Conservation (phyloP, 1,139 yeast species). For the Torulaspora pretoriensis region DNA sequence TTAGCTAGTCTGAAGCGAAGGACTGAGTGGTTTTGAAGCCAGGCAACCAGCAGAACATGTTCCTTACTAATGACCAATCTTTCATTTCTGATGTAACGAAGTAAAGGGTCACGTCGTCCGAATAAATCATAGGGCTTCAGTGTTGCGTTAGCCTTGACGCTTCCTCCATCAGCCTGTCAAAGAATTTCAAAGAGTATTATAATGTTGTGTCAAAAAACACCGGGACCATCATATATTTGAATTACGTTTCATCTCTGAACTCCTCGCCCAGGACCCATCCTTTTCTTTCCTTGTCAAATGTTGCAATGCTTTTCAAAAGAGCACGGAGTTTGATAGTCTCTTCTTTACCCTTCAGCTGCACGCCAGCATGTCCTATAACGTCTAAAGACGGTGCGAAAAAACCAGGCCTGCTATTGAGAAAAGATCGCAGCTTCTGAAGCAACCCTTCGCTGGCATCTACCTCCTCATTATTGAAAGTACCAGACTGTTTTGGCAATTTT, state of each 20-base stretch:
- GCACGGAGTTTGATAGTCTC: constrained; percentile 64
- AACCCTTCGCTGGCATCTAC: constrained; percentile 36
- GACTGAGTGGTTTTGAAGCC: too few relatives aligned
- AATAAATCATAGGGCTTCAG: too few relatives aligned
- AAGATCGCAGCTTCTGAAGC: constrained; percentile 39
- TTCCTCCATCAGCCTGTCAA: too few relatives aligned
- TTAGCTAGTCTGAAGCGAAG: too few relatives aligned
- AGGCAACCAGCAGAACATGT: too few relatives aligned
- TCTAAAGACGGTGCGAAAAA: constrained; percentile 54
- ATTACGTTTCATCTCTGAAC: constrained; percentile 12
- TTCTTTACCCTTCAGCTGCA: constrained; percentile 47
- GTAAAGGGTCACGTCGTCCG: too few relatives aligned
- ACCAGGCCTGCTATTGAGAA: constrained; percentile 39
- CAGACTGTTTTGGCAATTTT: constrained; percentile 2
- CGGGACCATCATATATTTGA: neutral
- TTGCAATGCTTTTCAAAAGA: constrained; percentile 63
- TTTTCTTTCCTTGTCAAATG: constrained; percentile 53
- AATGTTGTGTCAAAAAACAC: too few relatives aligned
- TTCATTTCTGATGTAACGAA: too few relatives aligned
- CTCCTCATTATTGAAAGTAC: constrained; percentile 3
- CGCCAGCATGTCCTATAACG: constrained; percentile 49
- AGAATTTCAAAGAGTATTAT: too few relatives aligned
- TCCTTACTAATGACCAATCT: too few relatives aligned
- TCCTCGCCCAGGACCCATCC: constrained; percentile 69
- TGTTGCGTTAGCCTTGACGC: too few relatives aligned